Evolutionary conservation across 2,329 filamentous ascomycete genomes (phyloP), one percentile per base, ranked within the genome.

Genomic region (Aspergillus carbonarius): DNA sequence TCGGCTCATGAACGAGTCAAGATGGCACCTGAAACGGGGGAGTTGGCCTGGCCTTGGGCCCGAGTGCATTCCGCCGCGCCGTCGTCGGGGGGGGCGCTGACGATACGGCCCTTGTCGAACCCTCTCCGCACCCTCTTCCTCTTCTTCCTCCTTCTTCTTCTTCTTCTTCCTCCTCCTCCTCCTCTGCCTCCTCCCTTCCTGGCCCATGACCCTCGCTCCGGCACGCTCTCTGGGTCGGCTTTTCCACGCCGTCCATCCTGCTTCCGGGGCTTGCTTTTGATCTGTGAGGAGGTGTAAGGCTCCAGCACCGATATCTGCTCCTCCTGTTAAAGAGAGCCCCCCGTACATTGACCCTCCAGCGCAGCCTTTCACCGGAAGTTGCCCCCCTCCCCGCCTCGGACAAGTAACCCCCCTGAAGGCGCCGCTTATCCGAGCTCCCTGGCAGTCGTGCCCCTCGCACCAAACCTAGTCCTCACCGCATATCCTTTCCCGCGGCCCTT

Each of bases 11-110:
- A 42, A 42, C 18, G 20, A 20, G 18, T 13, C 18, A 10, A 23
- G 18, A 10, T 10, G 12, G 12, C n/a, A 48, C 7, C 2, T 48
- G 27, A 48, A 48, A 48, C 44, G 44, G n/a, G 27, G n/a, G 42
- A 25, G 7, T 42, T 42, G 18, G 39, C 12, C 23, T 54, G 25
- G 23, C 17, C 25, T 12, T 32, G n/a, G 25, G 15, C 6, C 39
- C n/a, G 37, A 30, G n/a, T 58, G 55, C 60, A 63, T 65, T 66
- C 61, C 63, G 62, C 59, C 58, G 51, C 51, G 51, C 51, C 37
- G 60, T 58, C 40, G 46, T 54, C 51, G 51, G 51, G 51, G 50
- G 25, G 15, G 35, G 10, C 17, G 34, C 37, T 47, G 32, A 54
- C 52, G 30, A 58, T 50, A 58, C 54, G 54, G 54, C 35, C 55